Evolutionary conservation across 1,284 basidiomycete genomes (phyloP), one percentile per base, ranked within the genome.

Genomic region (Malassezia nana): DNA sequence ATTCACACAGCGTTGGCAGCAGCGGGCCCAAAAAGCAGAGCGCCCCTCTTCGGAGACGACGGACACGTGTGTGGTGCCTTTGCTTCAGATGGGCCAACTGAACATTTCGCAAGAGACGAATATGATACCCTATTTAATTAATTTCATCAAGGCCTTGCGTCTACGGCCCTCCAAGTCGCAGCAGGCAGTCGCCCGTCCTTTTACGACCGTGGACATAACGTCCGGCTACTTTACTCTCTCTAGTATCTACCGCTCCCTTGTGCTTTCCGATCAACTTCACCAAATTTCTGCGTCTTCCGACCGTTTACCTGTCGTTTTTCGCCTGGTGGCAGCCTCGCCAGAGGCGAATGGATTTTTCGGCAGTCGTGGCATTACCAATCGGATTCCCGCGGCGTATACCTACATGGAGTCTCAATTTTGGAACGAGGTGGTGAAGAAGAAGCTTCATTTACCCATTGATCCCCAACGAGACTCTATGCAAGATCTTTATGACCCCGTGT

Each of bases 361-460:
- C 4, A 94, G 89, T 3, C 81, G 79, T 51, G 94, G 92, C 1
- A 77, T 95, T 15, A 94, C 89, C 7, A 84, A 87, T 15, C 82
- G 89, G 55, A 90, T 99, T 60, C 94, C 94, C 4, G 89, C 92
- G 68, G 92, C 84, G 0, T 99, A 99, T 72, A 95, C 90, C 0
- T 76, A 87, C 25, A 79, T 91, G 44, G 89, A 95, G 71, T 81
- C 84, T 55, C 79, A 81, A 31, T 95, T 95, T 72, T 87, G 89
- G 83, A 75, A 72, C 68, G 25, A 51, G n/a, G 43, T 78, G 80
- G 20, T 80, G 79, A 32, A 52, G 31, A 55, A 58, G 4, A 43
- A 24, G 6, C 52, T 57, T 75, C 81, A 55, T 72, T 75, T 80
- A 61, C 74, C 50, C 62, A 64, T 31, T 57, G 25, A 46, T 12